Evolutionary conservation across 2,329 filamentous ascomycete genomes (phyloP), one percentile per base, ranked within the genome.

Genomic region (Emergomyces pasteurianus): DNA sequence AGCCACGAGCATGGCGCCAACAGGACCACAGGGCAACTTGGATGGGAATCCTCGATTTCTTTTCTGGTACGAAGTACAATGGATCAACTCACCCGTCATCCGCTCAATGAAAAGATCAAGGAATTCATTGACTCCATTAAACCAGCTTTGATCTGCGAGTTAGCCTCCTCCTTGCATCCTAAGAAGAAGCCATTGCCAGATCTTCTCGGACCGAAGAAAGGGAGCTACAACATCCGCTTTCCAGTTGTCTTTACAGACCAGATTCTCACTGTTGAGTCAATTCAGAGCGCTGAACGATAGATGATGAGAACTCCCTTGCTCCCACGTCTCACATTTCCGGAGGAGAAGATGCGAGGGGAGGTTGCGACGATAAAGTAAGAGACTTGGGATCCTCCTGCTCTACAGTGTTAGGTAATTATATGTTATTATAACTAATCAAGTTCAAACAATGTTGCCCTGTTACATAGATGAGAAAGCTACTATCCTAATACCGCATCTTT

Each of bases 261-360:
- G 23, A n/a, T n/a, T n/a, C n/a, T n/a, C n/a, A n/a, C n/a, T n/a
- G n/a, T n/a, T n/a, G 54, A 52, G n/a, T n/a, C n/a, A n/a, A n/a
- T n/a, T 7, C 7, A 26, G 42, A 38, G 42, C 40, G 31, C 14
- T 16, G 53, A 52, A 49, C 14, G 8, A 49, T 64, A 58, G 62
- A 60, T 64, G 55, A 36, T 63, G 1, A 28, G 61, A 21, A 52
- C 61, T 21, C 62, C 59, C 16, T 3, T 63, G n/a, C 62, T 63
- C 5, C 62, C 57, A 7, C 59, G 62, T 1, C 14, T 57, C 7
- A 36, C 54, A 6, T 53, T 53, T 21, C 26, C 50, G 4, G 26
- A 53, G 31, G 50, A 53, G 10, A 53, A 31, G 50, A 14, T 53
- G 3, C 50, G 50, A 8, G 18, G 50, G 2, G 50, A 53, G 21